Evolutionary conservation across 2,329 filamentous ascomycete genomes (phyloP).

Genomic region (Aspergillus candidus): DNA sequence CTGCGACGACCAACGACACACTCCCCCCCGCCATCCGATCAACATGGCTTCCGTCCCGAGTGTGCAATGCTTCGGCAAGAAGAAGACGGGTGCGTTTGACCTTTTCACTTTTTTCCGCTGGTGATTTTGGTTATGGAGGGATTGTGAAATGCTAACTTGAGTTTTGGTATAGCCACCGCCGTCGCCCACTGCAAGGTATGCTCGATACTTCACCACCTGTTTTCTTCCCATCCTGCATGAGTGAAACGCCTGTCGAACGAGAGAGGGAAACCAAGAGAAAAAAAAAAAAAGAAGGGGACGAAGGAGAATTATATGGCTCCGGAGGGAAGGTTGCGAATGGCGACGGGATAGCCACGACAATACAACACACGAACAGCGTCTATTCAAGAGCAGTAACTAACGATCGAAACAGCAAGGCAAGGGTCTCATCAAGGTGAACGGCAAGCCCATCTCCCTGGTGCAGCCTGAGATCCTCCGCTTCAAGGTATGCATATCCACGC

Average conservation of each 20-base stretch:
- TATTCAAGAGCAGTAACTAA: no score
- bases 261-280: conserved; percentile 8
- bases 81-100: conserved; percentile 60
- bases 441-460: conserved; percentile 86
- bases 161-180: conserved; percentile 58
- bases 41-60: conserved; percentile 73
- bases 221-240: conserved; percentile 6
- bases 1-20: conserved; percentile 34
- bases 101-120: conserved; percentile 7
- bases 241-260: background rate
- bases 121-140: background rate
- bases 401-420: conserved; percentile 55
- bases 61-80: conserved; percentile 99
- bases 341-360: no score
- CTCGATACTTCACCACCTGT: conserved; percentile 14
- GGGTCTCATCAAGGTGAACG: conserved; percentile 98
- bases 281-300: conserved; percentile 7
- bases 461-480: conserved; percentile 96
- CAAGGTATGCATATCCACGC: conserved; percentile 60
- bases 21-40: conserved; percentile 36
- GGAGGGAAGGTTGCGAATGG: no score
- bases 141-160: conserved; percentile 9
- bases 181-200: conserved; percentile 90
- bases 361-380: no score
- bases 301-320: no score